Conservation (phyloP, 768 basidiomycete genomes). For the Rhizopogon vulgaris region DNA sequence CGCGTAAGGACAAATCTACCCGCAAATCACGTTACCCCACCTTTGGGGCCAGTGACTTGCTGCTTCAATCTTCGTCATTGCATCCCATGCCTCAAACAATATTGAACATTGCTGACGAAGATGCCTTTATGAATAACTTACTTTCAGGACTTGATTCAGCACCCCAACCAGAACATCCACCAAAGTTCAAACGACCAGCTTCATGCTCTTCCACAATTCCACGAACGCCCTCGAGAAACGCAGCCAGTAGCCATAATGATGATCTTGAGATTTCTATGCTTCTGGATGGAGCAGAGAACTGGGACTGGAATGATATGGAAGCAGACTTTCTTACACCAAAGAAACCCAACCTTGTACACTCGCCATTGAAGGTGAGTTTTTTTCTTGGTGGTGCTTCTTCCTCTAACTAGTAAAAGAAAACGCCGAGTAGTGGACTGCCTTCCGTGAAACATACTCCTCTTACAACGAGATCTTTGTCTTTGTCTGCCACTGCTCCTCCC, state of each 20-base stretch:
- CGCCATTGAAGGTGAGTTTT: constrained; percentile 12
- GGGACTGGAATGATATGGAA: constrained; percentile 62
- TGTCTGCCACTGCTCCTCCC: background rate
- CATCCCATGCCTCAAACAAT: constrained; percentile 24
- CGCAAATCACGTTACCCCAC: too few species aligned
- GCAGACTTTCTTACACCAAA: constrained; percentile 45
- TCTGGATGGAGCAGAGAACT: constrained; percentile 61
- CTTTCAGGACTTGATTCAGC: constrained; percentile 43
- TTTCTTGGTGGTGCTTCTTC: background rate
- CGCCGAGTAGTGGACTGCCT: constrained; percentile 9
- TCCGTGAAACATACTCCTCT: constrained; percentile 12
- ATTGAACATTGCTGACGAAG: constrained; percentile 42
- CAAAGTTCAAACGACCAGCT: constrained; percentile 12
- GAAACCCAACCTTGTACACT: constrained; percentile 31
- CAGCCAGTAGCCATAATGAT: constrained; percentile 10
- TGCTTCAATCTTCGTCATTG: constrained; percentile 16
- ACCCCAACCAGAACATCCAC: constrained; percentile 26
- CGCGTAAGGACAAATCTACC: background rate
- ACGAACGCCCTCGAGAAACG: constrained; percentile 10
- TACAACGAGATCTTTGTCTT: constrained; percentile 9
- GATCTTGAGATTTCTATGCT: constrained; percentile 43
- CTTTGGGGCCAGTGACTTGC: too few species aligned
- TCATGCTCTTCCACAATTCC: background rate
- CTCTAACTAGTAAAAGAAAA: constrained; percentile 11
- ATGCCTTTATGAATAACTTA: constrained; percentile 50